A percentile compares a stretch with the other conserved stretches of the same genome.
Evolutionary conservation across 192 early-diverging fungal genomes (phyloP).

Genomic region (Entomortierella beljakovae): DNA sequence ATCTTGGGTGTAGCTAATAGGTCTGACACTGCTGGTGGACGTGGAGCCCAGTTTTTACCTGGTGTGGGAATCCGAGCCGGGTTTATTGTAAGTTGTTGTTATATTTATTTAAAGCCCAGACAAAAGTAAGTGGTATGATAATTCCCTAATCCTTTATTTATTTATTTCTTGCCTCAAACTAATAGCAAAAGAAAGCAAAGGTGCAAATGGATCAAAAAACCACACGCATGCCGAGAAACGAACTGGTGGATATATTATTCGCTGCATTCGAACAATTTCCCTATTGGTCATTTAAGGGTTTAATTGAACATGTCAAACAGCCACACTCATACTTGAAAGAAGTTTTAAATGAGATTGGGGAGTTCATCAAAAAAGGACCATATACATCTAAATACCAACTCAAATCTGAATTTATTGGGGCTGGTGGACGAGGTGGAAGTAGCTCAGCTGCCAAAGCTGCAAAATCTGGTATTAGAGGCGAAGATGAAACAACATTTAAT

Average conservation of each 20-base stretch:
- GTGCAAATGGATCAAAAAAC: slow-evolving; percentile 74
- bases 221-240: slow-evolving; percentile 85
- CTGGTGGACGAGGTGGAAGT: slow-evolving; percentile 20
- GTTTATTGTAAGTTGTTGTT: slow-evolving; percentile 46
- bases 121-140: too few relatives aligned
- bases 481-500: slow-evolving; percentile 45
- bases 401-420: slow-evolving; percentile 83
- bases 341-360: slow-evolving; percentile 81
- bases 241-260: slow-evolving; percentile 89
- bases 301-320: slow-evolving; percentile 85
- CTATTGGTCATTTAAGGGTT: slow-evolving; percentile 90
- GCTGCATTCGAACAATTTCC: slow-evolving; percentile 78
- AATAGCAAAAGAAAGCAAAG: slow-evolving; percentile 64
- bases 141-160: neutral
- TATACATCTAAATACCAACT: slow-evolving; percentile 86
- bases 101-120: too few relatives aligned
- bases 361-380: slow-evolving; percentile 85
- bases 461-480: slow-evolving; percentile 19
- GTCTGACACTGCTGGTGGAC: slow-evolving; percentile 58
- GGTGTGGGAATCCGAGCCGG: slow-evolving; percentile 59
- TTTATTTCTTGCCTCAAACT: neutral
- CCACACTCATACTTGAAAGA: slow-evolving; percentile 88
- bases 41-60: slow-evolving; percentile 53
- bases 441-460: neutral
- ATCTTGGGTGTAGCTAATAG: slow-evolving; percentile 54